Evolutionary conservation across 2,329 filamentous ascomycete genomes (phyloP).

Genomic region (Cladophialophora yegresii): DNA sequence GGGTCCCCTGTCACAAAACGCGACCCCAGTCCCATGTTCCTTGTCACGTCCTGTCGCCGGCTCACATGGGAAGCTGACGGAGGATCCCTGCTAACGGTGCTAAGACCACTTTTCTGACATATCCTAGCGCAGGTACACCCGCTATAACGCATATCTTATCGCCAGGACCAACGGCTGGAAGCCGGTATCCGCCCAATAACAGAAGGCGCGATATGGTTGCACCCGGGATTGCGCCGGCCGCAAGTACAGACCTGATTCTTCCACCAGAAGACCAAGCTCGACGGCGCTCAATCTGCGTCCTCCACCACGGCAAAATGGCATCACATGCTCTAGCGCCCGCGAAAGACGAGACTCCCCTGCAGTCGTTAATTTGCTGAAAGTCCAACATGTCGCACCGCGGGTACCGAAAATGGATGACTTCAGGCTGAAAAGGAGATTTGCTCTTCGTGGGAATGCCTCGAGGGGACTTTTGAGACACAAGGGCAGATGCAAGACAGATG

Average conservation of each 20-base stretch:
- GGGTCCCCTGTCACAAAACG: conserved; percentile 2
- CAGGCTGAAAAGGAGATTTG: conserved; percentile 10
- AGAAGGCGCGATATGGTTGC: not conserved
- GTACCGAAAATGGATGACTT: not conserved
- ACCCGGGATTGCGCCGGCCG: not conserved
- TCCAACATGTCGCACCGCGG: not conserved
- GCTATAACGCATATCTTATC: not conserved
- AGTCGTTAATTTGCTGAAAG: not conserved
- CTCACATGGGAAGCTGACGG: not conserved
- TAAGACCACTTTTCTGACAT: not conserved
- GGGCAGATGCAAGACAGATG: not conserved
- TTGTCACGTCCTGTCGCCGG: not conserved
- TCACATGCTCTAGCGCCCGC: not conserved
- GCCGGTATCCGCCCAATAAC: not conserved
- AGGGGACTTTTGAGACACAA: not conserved
- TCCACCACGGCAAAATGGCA: not conserved
- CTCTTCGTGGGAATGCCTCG: not conserved
- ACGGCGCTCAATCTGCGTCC: not conserved
- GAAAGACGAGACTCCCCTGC: not conserved
- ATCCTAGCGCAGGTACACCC: conserved; percentile 1
- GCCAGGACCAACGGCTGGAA: not conserved
- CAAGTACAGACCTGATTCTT: not conserved
- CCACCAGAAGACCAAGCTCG: not conserved
- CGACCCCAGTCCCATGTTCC: not conserved
- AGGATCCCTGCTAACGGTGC: conserved; percentile 1